Conservation (phyloP, 2,329 filamentous ascomycete species). For the Aspergillus brunneoviolaceus region DNA sequence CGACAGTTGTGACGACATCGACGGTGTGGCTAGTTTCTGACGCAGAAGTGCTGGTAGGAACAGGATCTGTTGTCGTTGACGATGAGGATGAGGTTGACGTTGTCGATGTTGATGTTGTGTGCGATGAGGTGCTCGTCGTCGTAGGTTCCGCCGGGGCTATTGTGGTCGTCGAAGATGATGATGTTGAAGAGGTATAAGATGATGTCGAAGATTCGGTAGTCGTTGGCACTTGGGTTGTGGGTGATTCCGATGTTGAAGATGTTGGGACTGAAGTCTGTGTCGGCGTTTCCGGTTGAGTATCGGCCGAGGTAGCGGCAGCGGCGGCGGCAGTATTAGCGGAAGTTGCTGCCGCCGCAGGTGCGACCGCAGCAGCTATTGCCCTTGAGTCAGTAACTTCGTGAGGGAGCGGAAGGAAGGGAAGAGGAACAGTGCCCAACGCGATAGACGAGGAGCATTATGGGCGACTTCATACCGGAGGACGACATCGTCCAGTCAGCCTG, state of each 20-base stretch:
- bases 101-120: constrained; percentile 16
- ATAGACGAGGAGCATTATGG: not conserved
- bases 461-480: constrained; percentile 5
- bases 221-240: constrained; percentile 11
- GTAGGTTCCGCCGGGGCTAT: constrained; percentile 22
- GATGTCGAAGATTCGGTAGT: constrained; percentile 21
- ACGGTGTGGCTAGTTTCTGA: constrained; percentile 7
- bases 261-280: constrained; percentile 15
- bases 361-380: constrained; percentile 1
- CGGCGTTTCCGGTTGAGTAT: constrained; percentile 4
- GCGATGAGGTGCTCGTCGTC: constrained; percentile 17
- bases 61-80: constrained; percentile 21
- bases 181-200: constrained; percentile 11
- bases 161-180: constrained; percentile 13
- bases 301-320: constrained; percentile 11
- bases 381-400: not conserved
- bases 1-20: constrained; percentile 9
- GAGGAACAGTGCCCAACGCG: not conserved
- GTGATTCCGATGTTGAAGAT: constrained; percentile 14
- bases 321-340: constrained; percentile 10
- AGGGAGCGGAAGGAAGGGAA: not conserved
- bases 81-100: constrained; percentile 17
- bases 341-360: constrained; percentile 7
- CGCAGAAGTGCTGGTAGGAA: constrained; percentile 17
- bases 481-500: not conserved